Base-by-base conservation (phyloP, 75 land plant species). In the Adiantum capillusveneris region DNA sequence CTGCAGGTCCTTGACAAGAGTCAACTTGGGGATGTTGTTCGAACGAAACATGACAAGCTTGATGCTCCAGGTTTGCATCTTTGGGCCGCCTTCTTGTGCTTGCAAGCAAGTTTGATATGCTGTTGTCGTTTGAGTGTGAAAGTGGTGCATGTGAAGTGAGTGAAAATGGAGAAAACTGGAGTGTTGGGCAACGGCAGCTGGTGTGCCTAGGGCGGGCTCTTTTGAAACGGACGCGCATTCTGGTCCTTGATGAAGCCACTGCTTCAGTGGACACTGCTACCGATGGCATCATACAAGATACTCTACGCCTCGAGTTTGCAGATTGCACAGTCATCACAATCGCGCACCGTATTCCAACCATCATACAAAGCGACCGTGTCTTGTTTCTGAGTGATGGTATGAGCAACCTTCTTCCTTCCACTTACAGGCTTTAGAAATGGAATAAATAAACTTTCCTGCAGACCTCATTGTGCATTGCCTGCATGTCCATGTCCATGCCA, bases 131-230 rank as follows among this genome's bases (percentile, higher is more conserved):
- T n/a, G n/a, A n/a, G n/a, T n/a, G n/a, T n/a, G n/a, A n/a, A n/a
- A n/a, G n/a, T n/a, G n/a, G n/a, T n/a, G n/a, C 13, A 21, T 11
- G 20, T 54, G 68, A 83, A 84, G 92, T 87, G 25, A 73, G 68
- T 3, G 87, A 87, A 68, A 76, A 79, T 66, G 92, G 92, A 31
- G 87, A 79, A 45, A 87, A 87, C 51, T 87, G 87, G 92, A 84
- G 92, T 50, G 80, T 84, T 6, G 92, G 84, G 53, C n/a, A n/a
- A n/a, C n/a, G n/a, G n/a, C n/a, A n/a, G n/a, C n/a, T n/a, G n/a
- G n/a, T n/a, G n/a, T n/a, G 84, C 84, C 56, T 66, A 84, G 75
- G 87, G 18, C 72, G 87, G 29, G 80, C 72, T 25, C 53, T 87
- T 24, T 74, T 87, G 16, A 79, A 84, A 63, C 74, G 65, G 57